Percentiles rank a stretch among this genome's conserved stretches.
Conservation (phyloP, 805 yeast species). For the Alloascoidea africana region DNA sequence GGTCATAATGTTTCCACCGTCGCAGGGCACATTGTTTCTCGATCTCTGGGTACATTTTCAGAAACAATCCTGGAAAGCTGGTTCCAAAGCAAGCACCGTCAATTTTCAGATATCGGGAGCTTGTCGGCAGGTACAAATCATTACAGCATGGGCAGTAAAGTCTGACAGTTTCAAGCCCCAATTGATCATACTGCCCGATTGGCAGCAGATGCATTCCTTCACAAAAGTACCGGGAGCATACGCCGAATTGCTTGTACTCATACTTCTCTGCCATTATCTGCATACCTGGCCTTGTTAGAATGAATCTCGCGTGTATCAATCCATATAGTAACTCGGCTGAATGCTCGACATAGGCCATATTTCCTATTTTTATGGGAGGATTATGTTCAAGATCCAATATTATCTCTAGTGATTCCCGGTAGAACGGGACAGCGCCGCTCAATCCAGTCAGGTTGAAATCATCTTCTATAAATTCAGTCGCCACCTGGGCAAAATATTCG, state of each 20-base stretch:
- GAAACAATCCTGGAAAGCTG: constrained; percentile 83
- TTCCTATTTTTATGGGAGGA: constrained; percentile 39
- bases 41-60: constrained; percentile 83
- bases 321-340: constrained; percentile 91
- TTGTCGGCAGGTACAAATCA: constrained; percentile 79
- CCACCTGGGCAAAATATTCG: constrained; percentile 84
- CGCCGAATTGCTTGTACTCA: constrained; percentile 78
- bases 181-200: constrained; percentile 78
- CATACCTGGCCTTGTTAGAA: constrained; percentile 78
- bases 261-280: constrained; percentile 82
- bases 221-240: constrained; percentile 82
- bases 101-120: constrained; percentile 72
- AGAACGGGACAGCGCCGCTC: constrained; percentile 72
- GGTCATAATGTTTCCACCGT: constrained; percentile 37
- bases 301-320: constrained; percentile 83
- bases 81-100: constrained; percentile 98
- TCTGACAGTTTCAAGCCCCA: constrained; percentile 85
- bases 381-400: constrained; percentile 73
- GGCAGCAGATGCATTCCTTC: constrained; percentile 86
- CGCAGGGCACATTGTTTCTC: constrained; percentile 58
- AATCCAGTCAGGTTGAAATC: constrained; percentile 93
- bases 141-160: constrained; percentile 90
- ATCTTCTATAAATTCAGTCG: constrained; percentile 88
- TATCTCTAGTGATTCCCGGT: constrained; percentile 81
- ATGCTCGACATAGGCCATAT: constrained; percentile 66